phyloP scores from a whole-genome alignment of 306 rosid genomes.

The Sicyos baderoa region DNA sequence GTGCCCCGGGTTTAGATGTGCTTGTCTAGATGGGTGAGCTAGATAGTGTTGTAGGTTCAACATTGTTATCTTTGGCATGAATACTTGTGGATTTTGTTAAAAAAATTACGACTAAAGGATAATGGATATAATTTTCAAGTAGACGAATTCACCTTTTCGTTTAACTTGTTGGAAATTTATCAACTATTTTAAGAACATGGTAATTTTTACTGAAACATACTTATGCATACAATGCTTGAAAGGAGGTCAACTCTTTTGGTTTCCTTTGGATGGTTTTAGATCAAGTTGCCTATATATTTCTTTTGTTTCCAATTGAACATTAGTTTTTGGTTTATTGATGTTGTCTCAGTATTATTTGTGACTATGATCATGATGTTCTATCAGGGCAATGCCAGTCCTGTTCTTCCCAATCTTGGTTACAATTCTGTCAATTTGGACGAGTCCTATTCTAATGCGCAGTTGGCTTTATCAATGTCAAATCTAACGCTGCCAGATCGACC shows the following conservation, averaged over 20 bases:
- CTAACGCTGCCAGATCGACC: slow-evolving; percentile 66
- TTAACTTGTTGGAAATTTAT: background rate
- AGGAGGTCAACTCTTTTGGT: background rate
- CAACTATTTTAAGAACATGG: background rate
- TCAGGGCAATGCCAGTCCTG: slow-evolving; percentile 54
- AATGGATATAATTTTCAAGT: background rate
- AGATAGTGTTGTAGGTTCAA: background rate
- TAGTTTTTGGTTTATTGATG: background rate
- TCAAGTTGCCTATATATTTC: background rate
- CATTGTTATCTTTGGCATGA: background rate
- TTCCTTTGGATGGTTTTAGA: background rate
- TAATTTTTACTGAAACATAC: background rate
- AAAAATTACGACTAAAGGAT: background rate
- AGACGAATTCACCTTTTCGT: background rate
- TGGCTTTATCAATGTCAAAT: slow-evolving; percentile 29
- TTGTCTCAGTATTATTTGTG: background rate
- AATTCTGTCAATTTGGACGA: slow-evolving; percentile 41
- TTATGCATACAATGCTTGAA: background rate
- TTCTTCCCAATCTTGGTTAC: slow-evolving; percentile 50
- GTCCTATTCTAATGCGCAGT: slow-evolving; percentile 42
- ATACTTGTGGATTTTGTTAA: background rate
- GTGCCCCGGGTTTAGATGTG: too few species aligned
- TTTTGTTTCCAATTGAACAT: slow-evolving; percentile 13
- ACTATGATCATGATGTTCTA: background rate
- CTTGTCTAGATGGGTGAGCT: background rate